Evolutionary conservation across 2,329 filamentous ascomycete species (phyloP).

Genomic region (Reticulascus tulasneorum): DNA sequence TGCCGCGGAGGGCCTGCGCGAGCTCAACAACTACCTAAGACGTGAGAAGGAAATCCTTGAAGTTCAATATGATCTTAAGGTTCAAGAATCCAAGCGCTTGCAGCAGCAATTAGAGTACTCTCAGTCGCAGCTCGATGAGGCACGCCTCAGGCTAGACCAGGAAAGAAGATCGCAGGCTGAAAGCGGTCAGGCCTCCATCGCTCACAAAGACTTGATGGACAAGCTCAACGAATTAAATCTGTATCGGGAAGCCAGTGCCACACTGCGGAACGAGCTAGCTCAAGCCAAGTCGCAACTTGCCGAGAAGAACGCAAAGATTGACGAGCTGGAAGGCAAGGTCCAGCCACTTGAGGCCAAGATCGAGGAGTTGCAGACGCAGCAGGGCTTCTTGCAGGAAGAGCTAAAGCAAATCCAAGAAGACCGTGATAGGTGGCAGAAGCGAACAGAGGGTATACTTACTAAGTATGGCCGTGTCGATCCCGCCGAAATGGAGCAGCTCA

Average conservation of each 20-base stretch:
- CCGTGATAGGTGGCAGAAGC: constrained; percentile 91
- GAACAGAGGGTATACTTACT: constrained; percentile 89
- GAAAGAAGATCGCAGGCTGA: constrained; percentile 77
- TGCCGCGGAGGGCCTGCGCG: constrained; percentile 68
- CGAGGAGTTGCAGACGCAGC: constrained; percentile 75
- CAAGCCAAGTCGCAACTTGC: constrained; percentile 72
- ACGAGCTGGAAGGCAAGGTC: constrained; percentile 70
- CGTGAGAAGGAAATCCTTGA: constrained; percentile 97
- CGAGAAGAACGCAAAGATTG: constrained; percentile 70
- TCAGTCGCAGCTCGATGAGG: constrained; percentile 83
- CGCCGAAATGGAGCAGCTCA: constrained; percentile 84
- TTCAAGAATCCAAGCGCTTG: constrained; percentile 81
- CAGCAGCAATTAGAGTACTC: constrained; percentile 87
- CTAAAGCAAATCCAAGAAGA: constrained; percentile 86
- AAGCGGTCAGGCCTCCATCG: constrained; percentile 66
- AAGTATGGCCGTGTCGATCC: constrained; percentile 96
- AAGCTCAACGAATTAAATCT: constrained; percentile 94
- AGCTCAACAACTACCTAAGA: constrained; percentile 86
- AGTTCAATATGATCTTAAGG: constrained; percentile 88
- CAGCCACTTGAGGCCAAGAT: constrained; percentile 79
- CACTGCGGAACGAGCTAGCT: constrained; percentile 80
- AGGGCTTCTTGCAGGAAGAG: constrained; percentile 80
- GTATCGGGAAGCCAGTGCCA: constrained; percentile 91
- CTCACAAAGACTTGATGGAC: constrained; percentile 86
- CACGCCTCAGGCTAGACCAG: constrained; percentile 83